phyloP scores from a whole-genome alignment of 352 stramenopile species.

The Phytophthora vignae region DNA sequence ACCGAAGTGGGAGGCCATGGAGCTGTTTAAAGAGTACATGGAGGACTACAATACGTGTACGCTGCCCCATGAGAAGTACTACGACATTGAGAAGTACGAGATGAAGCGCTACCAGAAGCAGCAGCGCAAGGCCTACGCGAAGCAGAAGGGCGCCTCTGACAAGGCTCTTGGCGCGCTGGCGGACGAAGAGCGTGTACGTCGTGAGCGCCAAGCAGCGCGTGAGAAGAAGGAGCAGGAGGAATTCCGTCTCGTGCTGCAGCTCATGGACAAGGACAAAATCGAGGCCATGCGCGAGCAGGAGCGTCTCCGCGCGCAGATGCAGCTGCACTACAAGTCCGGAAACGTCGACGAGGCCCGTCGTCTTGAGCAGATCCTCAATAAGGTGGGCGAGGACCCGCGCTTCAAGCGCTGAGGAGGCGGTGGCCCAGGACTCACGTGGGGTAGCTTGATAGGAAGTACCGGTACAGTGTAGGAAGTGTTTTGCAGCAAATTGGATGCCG shows the following conservation, averaged over 20 bases:
- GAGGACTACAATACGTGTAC: constrained; percentile 99
- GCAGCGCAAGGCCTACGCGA: constrained; percentile 54
- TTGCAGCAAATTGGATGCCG: background rate
- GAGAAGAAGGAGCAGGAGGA: constrained; percentile 76
- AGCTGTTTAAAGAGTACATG: constrained; percentile 94
- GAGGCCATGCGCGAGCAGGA: constrained; percentile 90
- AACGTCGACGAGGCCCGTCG: constrained; percentile 86
- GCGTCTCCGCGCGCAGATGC: constrained; percentile 87
- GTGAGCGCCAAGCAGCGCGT: constrained; percentile 61
- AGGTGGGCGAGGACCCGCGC: constrained; percentile 59
- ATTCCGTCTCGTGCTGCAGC: constrained; percentile 79
- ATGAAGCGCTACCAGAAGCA: constrained; percentile 93
- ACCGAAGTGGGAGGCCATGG: constrained; percentile 89
- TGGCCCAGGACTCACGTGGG: background rate
- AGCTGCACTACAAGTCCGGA: constrained; percentile 91
- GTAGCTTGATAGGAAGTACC: background rate
- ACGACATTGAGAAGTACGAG: constrained; percentile 98
- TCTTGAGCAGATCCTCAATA: constrained; percentile 83
- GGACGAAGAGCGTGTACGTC: constrained; percentile 74
- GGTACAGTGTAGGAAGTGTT: background rate
- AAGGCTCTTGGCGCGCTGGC: constrained; percentile 35
- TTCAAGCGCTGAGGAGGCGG: constrained; percentile 27
- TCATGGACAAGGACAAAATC: constrained; percentile 89
- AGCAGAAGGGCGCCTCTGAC: constrained; percentile 31
- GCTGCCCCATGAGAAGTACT: constrained; percentile 97